Percentiles rank a stretch among this genome's conserved stretches.
phyloP scores from a whole-genome alignment of 2,329 filamentous ascomycete species.

The Meredithiella fracta region DNA sequence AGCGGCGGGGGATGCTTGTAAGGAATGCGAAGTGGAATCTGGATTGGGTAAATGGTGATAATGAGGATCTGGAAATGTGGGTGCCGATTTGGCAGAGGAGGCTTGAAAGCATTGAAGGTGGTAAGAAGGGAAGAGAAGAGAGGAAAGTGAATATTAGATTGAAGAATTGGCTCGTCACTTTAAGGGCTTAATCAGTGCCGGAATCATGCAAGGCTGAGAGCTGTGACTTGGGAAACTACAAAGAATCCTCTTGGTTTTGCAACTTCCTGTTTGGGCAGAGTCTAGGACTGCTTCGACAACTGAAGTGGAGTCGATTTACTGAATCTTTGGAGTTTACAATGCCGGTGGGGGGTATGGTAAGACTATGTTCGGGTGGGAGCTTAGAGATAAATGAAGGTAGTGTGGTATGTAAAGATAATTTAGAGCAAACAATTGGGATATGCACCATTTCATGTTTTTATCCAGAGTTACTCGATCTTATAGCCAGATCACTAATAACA shows the following conservation, averaged over 20 bases:
- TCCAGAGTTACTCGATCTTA: too few relatives aligned
- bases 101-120: conserved; percentile 11
- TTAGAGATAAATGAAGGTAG: too few relatives aligned
- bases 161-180: neutral
- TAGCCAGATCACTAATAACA: too few relatives aligned
- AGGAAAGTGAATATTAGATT: neutral
- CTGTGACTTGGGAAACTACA: neutral
- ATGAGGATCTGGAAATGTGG: conserved; percentile 7
- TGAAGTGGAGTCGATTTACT: conserved; percentile 2
- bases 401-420: too few relatives aligned
- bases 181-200: neutral
- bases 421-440: too few relatives aligned
- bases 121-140: neutral
- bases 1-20: neutral
- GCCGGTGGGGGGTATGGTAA: neutral
- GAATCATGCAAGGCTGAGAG: conserved; percentile 9
- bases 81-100: conserved; percentile 11
- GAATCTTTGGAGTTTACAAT: neutral
- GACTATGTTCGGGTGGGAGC: neutral
- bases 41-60: neutral
- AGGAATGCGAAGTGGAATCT: neutral
- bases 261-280: conserved; percentile 13
- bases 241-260: conserved; percentile 5
- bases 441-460: too few relatives aligned
- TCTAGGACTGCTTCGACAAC: neutral